These are phyloP conservation scores for Taxillus chinensis DNA, from an alignment of 164 flowering plant genomes.

Conservation along the genomic window DNA sequence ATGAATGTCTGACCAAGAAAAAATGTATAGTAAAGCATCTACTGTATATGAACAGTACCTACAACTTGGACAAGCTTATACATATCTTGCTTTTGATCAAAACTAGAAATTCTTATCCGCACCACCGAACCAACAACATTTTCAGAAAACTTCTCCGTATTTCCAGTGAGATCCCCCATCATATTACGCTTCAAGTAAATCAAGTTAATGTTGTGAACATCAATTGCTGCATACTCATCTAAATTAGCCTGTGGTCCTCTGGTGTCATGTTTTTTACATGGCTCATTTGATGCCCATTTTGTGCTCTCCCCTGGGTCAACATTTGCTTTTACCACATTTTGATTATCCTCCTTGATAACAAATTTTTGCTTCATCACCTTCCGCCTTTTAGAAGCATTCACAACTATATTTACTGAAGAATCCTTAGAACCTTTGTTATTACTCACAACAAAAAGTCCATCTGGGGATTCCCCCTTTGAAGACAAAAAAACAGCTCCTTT, in stretches of 20 bases:
- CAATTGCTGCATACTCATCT: conserved; percentile 56
- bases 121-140: conserved; percentile 3
- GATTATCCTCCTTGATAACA: too few relatives aligned
- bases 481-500: neutral
- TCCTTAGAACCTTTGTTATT: neutral
- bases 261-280: conserved; percentile 24
- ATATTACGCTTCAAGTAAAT: conserved; percentile 18
- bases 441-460: neutral
- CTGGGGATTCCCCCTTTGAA: neutral
- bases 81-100: neutral
- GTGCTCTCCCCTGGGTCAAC: neutral
- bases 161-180: neutral
- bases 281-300: conserved; percentile 3
- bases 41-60: neutral
- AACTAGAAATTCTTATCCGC: neutral
- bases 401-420: neutral
- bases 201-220: conserved; percentile 48
- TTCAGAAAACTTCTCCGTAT: neutral
- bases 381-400: neutral
- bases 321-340: neutral
- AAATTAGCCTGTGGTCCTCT: conserved; percentile 22
- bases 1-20: too few relatives aligned
- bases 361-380: neutral
- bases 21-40: too few relatives aligned
- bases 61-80: conserved; percentile 3